Evolutionary conservation across 148 eudicot species (phyloP), one percentile per base, ranked within the genome.

Genomic region (Fallopia convolvulus): DNA sequence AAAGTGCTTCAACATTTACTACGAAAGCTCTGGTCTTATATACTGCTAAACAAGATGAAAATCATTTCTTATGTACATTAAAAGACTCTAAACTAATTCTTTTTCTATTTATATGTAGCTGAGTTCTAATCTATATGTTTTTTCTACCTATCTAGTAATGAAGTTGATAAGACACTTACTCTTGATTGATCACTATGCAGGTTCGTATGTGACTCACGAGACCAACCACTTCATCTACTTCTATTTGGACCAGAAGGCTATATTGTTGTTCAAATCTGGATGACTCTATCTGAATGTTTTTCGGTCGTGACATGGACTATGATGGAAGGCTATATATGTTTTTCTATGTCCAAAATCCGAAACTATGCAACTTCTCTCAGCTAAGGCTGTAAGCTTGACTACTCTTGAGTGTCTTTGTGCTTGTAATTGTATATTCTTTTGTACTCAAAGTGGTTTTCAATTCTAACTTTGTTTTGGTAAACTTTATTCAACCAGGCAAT

Each of bases 131-230:
- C 4, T 17, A 50, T 21, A 55, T 36, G 39, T 23, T 18, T 18
- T 18, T 15, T 6, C 23, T 41, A n/a, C 42, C 39, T 70, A 72
- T 72, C 75, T 20, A n/a, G 53, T 44, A 42, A n/a, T 18, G 39
- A 63, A 63, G 15, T 63, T 30, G 39, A 30, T 32, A 26, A 12
- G 40, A 26, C 39, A 14, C 12, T 63, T 23, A 63, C 30, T 63
- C 70, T 12, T 12, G 39, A 63, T 30, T 26, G 13, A 26, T 30
- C 39, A 5, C 72, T 33, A 52, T 81, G 74, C 82, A 90, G 96
- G 99, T 85, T 92, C 99, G 39, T 94, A 92, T 41, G 99, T 94
- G 76, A 94, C 97, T 83, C 99, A 94, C 63, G 99, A 92, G 89
- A 90, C 97, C 18, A 92, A 92, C 83, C 97, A 94, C 87, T 94